phyloP scores from a whole-genome alignment of 345 rosid species.

The Dipteronia sinensis region DNA sequence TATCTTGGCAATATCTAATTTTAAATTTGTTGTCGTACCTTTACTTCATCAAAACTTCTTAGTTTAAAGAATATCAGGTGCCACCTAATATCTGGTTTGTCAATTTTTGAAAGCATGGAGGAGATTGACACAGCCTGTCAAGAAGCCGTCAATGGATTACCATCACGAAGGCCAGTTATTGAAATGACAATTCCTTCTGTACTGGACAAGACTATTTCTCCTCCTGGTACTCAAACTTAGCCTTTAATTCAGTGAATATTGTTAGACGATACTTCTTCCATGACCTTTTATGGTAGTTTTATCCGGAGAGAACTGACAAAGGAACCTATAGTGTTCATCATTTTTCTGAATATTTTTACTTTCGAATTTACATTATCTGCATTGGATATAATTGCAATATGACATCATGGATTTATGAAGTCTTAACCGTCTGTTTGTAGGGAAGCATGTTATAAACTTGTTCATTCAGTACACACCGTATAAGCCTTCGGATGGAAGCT shows the following conservation, averaged over 20 bases:
- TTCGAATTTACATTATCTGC: background rate
- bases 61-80: background rate
- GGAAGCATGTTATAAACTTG: conserved; percentile 62
- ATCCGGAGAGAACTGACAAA: too few species aligned
- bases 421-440: conserved; percentile 24
- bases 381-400: background rate
- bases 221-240: conserved; percentile 41
- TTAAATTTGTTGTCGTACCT: background rate
- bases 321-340: background rate
- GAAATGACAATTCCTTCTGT: conserved; percentile 73
- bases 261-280: background rate
- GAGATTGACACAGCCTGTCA: conserved; percentile 50
- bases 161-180: conserved; percentile 54
- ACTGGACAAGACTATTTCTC: conserved; percentile 63
- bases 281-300: background rate
- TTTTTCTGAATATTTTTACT: background rate
- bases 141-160: conserved; percentile 51
- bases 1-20: background rate
- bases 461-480: conserved; percentile 66
- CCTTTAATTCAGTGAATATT: background rate
- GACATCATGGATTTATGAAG: background rate
- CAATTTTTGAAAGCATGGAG: conserved; percentile 40
- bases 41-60: background rate
- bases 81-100: background rate
- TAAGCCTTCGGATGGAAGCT: conserved; percentile 65